A percentile compares a stretch with the other conserved stretches of the same genome.
phyloP scores from a whole-genome alignment of 1,139 yeast genomes.

The Pneumocystis carinii region DNA sequence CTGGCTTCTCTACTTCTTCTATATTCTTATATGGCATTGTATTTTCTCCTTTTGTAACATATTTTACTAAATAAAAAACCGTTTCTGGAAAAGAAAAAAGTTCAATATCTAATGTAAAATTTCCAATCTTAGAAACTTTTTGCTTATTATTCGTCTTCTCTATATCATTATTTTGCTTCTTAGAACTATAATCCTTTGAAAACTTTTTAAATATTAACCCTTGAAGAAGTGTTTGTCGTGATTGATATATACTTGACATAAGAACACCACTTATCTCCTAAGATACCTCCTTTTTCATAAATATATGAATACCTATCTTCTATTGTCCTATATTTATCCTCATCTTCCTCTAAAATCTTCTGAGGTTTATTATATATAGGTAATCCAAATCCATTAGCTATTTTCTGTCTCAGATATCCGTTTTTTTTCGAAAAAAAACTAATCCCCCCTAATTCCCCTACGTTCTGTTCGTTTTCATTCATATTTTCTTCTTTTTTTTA shows the following conservation, averaged over 20 bases:
- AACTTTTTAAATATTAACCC: not conserved
- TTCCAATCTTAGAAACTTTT: not conserved
- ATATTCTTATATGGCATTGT: no score
- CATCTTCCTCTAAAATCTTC: not conserved
- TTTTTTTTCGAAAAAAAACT: no score
- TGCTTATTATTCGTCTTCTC: not conserved
- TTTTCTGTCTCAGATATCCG: not conserved
- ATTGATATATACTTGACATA: not conserved
- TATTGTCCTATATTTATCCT: not conserved
- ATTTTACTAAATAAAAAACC: not conserved
- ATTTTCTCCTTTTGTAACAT: not conserved
- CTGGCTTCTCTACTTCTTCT: no score
- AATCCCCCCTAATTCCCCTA: no score
- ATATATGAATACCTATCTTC: not conserved
- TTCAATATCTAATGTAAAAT: not conserved
- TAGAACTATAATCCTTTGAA: not conserved
- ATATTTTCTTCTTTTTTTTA: not conserved
- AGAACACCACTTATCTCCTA: not conserved
- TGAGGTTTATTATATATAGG: not conserved
- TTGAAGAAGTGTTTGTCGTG: not conserved
- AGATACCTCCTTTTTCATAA: no score
- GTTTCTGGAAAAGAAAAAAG: constrained; percentile 1
- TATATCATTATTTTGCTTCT: not conserved
- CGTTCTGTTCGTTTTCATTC: not conserved
- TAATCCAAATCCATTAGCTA: not conserved